Percentiles rank a stretch among this genome's conserved stretches.
phyloP scores from a whole-genome alignment of 2,329 filamentous ascomycete species.

The Stemphylium vesicarium region DNA sequence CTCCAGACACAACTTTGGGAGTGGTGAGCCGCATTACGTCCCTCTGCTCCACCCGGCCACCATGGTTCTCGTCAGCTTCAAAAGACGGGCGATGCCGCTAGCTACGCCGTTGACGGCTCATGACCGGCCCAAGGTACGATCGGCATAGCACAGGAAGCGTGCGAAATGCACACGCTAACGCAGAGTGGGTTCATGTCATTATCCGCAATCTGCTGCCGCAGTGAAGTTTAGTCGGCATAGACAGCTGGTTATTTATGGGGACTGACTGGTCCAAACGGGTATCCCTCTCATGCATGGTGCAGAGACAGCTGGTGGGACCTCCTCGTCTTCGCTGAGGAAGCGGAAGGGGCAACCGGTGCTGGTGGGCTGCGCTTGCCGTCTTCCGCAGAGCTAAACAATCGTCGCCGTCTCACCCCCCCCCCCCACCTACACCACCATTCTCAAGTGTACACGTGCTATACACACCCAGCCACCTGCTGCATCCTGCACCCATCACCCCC shows the following conservation, averaged over 20 bases:
- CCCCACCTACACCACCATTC: constrained; percentile 12
- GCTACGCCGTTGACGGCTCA: constrained; percentile 17
- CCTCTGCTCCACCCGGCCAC: neutral
- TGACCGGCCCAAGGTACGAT: constrained; percentile 17
- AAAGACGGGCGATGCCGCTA: constrained; percentile 3
- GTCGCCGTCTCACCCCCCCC: neutral
- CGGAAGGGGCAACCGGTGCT: neutral
- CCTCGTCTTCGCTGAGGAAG: neutral
- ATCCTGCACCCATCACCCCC: constrained; percentile 2
- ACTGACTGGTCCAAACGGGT: neutral
- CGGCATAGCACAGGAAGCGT: constrained; percentile 11
- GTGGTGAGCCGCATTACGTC: neutral
- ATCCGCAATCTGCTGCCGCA: constrained; percentile 8
- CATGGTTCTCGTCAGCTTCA: neutral
- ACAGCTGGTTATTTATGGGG: neutral
- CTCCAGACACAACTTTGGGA: no score
- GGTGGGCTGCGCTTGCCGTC: constrained; percentile 11
- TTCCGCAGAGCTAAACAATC: neutral
- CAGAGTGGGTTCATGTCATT: constrained; percentile 4
- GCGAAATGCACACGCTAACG: constrained; percentile 3
- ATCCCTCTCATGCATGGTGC: no score
- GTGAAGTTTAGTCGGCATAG: neutral
- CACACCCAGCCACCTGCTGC: constrained; percentile 15
- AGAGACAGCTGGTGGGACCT: no score
- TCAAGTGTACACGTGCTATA: constrained; percentile 1